Conservation (phyloP, 768 basidiomycete species). For the Trametes punicea region DNA sequence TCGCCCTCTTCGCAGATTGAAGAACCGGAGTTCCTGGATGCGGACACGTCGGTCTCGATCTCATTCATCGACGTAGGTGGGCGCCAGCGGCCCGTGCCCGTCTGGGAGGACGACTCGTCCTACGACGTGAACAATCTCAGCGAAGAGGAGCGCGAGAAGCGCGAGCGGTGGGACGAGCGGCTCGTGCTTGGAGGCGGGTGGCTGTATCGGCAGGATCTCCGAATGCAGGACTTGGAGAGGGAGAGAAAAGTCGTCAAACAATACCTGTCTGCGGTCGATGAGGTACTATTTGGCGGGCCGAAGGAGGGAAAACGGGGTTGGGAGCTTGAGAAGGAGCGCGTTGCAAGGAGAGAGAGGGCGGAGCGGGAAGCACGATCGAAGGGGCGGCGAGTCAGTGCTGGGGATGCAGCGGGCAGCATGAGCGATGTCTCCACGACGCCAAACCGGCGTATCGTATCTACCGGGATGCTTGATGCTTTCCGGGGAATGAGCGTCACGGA, state of each 20-base stretch:
- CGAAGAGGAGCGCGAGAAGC: constrained; percentile 51
- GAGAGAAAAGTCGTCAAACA: constrained; percentile 54
- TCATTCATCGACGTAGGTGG: constrained; percentile 70
- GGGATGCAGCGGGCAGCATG: constrained; percentile 33
- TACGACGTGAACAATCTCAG: constrained; percentile 42
- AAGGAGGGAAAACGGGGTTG: constrained; percentile 47
- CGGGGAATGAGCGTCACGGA: constrained; percentile 42
- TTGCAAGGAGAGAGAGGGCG: constrained; percentile 40
- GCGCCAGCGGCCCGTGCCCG: constrained; percentile 59
- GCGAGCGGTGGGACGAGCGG: constrained; percentile 77
- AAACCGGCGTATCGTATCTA: constrained; percentile 54
- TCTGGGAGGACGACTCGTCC: constrained; percentile 76
- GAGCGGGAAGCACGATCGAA: constrained; percentile 39
- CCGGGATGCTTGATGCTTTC: constrained; percentile 56
- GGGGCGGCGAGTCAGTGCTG: constrained; percentile 46
- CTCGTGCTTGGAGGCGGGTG: constrained; percentile 80
- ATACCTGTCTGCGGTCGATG: constrained; percentile 79
- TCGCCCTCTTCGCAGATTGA: constrained; percentile 27
- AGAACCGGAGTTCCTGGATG: constrained; percentile 36
- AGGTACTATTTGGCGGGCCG: constrained; percentile 67
- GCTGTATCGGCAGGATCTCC: constrained; percentile 71
- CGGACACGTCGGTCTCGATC: constrained; percentile 63
- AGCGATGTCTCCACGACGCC: constrained; percentile 13
- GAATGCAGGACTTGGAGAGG: constrained; percentile 47
- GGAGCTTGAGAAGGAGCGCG: constrained; percentile 45